Base-by-base conservation (phyloP, 495 filamentous ascomycete genomes). In the Aspergillus coremiiformis region DNA sequence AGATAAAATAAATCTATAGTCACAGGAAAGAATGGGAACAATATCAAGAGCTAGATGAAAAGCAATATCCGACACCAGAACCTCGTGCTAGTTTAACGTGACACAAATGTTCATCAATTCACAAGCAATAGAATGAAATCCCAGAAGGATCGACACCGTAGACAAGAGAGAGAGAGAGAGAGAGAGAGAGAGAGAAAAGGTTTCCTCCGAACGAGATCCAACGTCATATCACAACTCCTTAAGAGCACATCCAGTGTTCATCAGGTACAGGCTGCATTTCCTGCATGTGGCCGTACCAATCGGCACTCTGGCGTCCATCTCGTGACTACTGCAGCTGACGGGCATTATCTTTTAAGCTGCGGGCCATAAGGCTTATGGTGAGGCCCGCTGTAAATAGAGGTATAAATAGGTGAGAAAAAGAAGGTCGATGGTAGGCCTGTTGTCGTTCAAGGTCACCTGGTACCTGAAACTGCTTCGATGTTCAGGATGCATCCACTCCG, bases 211-310 rank as follows among this genome's bases (percentile, higher is more conserved):
- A 51, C 49, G 58, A 63, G 59, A 66, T 63, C 66, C 12, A n/a
- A 56, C 62, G 58, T 54, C 48, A 35, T 54, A 47, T 58, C 60
- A 35, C 11, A 54, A 57, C 52, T 22, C 45, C 54, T 27, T 23
- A 33, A 50, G 56, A 37, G 17, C 44, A 26, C 30, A 26, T 29
- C 37, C 23, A n/a, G 17, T 44, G 47, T 35, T 23, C 39, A 22
- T 50, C 42, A 49, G 58, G 51, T 49, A 65, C 52, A 56, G 58
- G 66, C 59, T 53, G 59, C 60, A 68, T 66, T 69, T 41, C 64
- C 66, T 65, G 67, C 63, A 69, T 66, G 66, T 63, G 56, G 63
- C 66, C 62, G 59, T 53, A 54, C 50, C 64, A 44, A 52, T 52
- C 50, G 21, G 49, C 26, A 54, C 37, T 51, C 47, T 26, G 41